These are phyloP conservation scores for Tolypocladium guangdongense DNA, from an alignment of 2,329 filamentous ascomycete genomes.

Conservation along the genomic window DNA sequence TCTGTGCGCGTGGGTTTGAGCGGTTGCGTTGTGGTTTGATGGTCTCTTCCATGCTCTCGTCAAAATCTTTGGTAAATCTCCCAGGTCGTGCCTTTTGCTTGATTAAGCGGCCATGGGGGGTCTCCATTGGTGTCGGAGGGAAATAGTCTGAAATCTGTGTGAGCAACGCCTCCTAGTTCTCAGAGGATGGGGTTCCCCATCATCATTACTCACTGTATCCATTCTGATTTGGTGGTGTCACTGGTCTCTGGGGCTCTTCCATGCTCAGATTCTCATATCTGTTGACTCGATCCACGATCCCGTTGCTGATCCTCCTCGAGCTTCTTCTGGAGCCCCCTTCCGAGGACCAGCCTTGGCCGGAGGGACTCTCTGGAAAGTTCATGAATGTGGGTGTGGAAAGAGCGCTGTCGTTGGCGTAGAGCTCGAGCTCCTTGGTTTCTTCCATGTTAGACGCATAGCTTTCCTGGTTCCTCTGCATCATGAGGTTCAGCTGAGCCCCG, in stretches of 20 bases:
- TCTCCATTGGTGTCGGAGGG: conserved; percentile 57
- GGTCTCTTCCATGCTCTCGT: conserved; percentile 57
- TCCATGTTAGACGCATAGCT: conserved; percentile 30
- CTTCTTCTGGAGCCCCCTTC: conserved; percentile 34
- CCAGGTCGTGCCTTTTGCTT: conserved; percentile 31
- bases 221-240: conserved; percentile 52
- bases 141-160: conserved; percentile 38
- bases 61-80: conserved; percentile 50
- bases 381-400: conserved; percentile 40
- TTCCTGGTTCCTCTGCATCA: conserved; percentile 37
- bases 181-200: not conserved
- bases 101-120: conserved; percentile 38
- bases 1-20: conserved; percentile 32
- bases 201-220: conserved; percentile 38
- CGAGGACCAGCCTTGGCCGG: conserved; percentile 37
- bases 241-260: conserved; percentile 38
- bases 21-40: conserved; percentile 43
- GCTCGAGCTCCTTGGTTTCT: conserved; percentile 36
- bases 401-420: conserved; percentile 34
- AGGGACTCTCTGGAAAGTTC: conserved; percentile 36
- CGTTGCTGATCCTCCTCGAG: conserved; percentile 44
- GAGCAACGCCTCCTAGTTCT: not conserved
- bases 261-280: conserved; percentile 46
- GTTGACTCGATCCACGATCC: conserved; percentile 47
- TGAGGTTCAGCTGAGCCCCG: conserved; percentile 28